Evolutionary conservation across 2,329 filamentous ascomycete genomes (phyloP).

Genomic region (Fusarium sublunatum): DNA sequence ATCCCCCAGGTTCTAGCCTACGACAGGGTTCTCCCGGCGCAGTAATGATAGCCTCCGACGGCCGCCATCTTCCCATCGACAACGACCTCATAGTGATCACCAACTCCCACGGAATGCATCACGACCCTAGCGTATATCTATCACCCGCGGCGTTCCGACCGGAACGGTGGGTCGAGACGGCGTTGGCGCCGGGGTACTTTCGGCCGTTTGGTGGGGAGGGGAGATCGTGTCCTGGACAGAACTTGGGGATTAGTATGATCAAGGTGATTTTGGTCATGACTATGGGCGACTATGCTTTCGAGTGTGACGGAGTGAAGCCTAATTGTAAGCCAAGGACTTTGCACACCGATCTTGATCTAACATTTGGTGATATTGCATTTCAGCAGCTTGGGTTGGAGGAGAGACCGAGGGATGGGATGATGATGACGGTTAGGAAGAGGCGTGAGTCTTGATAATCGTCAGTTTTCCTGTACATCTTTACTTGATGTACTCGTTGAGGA

Average conservation of each 20-base stretch:
- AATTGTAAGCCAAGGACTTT: slow-evolving; percentile 22
- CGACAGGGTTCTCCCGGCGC: not conserved
- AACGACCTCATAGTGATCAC: slow-evolving; percentile 2
- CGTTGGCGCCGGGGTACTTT: slow-evolving; percentile 15
- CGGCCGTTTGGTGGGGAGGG: slow-evolving; percentile 54
- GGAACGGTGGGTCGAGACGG: slow-evolving; percentile 22
- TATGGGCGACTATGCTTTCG: slow-evolving; percentile 42
- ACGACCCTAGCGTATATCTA: slow-evolving; percentile 6
- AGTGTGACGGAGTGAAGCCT: slow-evolving; percentile 31
- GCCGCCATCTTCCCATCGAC: slow-evolving; percentile 16
- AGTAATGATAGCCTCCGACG: not conserved
- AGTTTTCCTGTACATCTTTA: not conserved
- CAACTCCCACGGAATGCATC: slow-evolving; percentile 20
- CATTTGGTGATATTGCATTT: slow-evolving; percentile 41
- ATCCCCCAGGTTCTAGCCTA: slow-evolving; percentile 15
- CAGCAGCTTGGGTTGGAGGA: slow-evolving; percentile 39
- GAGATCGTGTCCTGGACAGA: slow-evolving; percentile 52
- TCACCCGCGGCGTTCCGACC: slow-evolving; percentile 8
- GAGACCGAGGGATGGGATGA: slow-evolving; percentile 38
- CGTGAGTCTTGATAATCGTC: no score
- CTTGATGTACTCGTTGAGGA: no score
- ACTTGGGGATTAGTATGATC: slow-evolving; percentile 51
- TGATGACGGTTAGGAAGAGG: slow-evolving; percentile 36
- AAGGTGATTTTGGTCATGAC: slow-evolving; percentile 45
- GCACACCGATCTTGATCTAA: slow-evolving; percentile 43